phyloP scores from a whole-genome alignment of 345 rosid genomes.

The Syzygium aqueum region DNA sequence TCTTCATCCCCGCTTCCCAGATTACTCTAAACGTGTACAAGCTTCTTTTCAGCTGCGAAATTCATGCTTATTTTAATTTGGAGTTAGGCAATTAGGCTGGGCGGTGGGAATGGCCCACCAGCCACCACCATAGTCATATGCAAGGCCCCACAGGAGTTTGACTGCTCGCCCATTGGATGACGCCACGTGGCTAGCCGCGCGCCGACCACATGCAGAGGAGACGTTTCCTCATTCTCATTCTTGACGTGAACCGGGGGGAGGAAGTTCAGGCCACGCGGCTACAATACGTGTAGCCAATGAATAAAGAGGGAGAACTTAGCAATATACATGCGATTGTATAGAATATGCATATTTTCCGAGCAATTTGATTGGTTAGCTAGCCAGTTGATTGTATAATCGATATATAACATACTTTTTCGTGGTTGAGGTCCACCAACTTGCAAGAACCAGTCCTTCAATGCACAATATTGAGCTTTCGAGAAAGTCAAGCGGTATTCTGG shows the following conservation, averaged over 20 bases:
- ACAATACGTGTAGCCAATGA: neutral
- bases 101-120: neutral
- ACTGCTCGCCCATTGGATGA: neutral
- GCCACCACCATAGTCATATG: neutral
- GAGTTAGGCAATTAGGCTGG: neutral
- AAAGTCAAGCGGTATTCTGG: neutral
- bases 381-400: neutral
- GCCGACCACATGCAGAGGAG: neutral
- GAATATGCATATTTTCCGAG: neutral
- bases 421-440: rapidly evolving
- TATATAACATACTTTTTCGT: neutral
- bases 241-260: neutral
- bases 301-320: neutral
- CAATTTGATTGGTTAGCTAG: neutral
- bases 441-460: rapidly evolving
- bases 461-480: neutral
- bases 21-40: neutral
- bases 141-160: neutral
- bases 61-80: neutral
- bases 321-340: neutral
- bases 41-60: neutral
- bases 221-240: neutral
- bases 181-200: neutral
- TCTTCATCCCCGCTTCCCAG: neutral
- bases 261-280: neutral